These are phyloP conservation scores for Oxyria digyna DNA, from an alignment of 148 eudicot species.

Conservation along the genomic window DNA sequence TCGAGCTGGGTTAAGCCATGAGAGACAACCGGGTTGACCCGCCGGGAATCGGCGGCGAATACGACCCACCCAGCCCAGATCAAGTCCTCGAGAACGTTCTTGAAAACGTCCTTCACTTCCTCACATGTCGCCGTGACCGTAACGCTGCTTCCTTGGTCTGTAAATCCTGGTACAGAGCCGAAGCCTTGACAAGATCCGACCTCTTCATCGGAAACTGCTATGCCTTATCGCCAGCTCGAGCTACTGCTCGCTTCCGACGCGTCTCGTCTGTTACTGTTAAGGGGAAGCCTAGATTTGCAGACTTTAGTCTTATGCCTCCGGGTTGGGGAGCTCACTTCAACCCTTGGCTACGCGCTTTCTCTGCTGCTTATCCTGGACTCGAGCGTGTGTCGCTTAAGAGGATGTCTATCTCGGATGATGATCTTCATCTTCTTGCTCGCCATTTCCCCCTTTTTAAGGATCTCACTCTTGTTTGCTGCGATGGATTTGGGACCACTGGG, in stretches of 20 bases:
- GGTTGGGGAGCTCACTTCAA: slow-evolving; percentile 56
- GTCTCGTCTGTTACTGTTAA: slow-evolving; percentile 34
- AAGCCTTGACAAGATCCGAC: slow-evolving; percentile 58
- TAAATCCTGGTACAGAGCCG: slow-evolving; percentile 60
- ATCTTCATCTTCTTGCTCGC: slow-evolving; percentile 25
- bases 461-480: slow-evolving; percentile 57
- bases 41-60: slow-evolving; percentile 13
- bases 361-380: slow-evolving; percentile 26
- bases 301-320: slow-evolving; percentile 49
- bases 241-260: slow-evolving; percentile 29
- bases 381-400: slow-evolving; percentile 49
- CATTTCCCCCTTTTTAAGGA: slow-evolving; percentile 38
- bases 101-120: slow-evolving; percentile 51
- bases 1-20: slow-evolving; percentile 10
- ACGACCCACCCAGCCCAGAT: slow-evolving; percentile 38
- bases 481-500: slow-evolving; percentile 56
- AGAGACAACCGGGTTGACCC: slow-evolving; percentile 12
- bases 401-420: slow-evolving; percentile 50
- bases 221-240: slow-evolving; percentile 37
- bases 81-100: slow-evolving; percentile 72
- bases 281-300: slow-evolving; percentile 73
- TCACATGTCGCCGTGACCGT: slow-evolving; percentile 43
- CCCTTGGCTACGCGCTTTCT: slow-evolving; percentile 36
- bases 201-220: slow-evolving; percentile 73
- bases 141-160: slow-evolving; percentile 58